A percentile compares a stretch with the other conserved stretches of the same genome.
phyloP scores from a whole-genome alignment of 768 basidiomycete species.

The Asterophora parasitica region DNA sequence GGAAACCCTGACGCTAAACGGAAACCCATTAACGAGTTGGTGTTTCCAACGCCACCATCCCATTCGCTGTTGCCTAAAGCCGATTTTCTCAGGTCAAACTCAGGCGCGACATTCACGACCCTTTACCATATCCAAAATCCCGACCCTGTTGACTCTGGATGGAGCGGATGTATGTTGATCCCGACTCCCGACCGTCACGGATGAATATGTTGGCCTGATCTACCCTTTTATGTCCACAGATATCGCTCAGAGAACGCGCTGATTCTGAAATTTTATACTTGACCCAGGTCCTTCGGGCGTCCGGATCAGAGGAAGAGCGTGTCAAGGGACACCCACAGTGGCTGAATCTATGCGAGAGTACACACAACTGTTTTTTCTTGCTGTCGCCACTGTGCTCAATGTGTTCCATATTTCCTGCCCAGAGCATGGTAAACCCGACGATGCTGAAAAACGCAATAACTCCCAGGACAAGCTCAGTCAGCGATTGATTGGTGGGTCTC shows the following conservation, averaged over 20 bases:
- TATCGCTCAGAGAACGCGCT: conserved; percentile 63
- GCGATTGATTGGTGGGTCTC: conserved; percentile 52
- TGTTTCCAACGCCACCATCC: conserved; percentile 8
- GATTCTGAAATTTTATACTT: conserved; percentile 85
- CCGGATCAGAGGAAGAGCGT: conserved; percentile 38
- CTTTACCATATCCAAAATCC: conserved; percentile 61
- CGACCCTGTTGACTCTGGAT: conserved; percentile 59
- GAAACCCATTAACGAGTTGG: conserved; percentile 65
- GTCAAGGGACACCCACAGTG: conserved; percentile 58
- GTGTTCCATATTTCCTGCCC: neutral
- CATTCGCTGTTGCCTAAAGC: conserved; percentile 3
- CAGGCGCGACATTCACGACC: conserved; percentile 44
- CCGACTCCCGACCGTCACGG: conserved; percentile 6
- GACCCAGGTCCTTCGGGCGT: conserved; percentile 51
- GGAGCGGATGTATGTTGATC: conserved; percentile 49
- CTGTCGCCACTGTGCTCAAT: conserved; percentile 3
- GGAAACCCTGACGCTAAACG: conserved; percentile 51
- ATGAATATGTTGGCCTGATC: conserved; percentile 4
- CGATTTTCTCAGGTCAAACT: conserved; percentile 29
- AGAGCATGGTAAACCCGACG: conserved; percentile 59
- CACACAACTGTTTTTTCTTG: conserved; percentile 16
- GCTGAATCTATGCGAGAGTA: conserved; percentile 59
- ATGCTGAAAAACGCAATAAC: conserved; percentile 22
- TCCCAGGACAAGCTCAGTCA: conserved; percentile 51
- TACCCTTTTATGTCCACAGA: conserved; percentile 34